These are phyloP conservation scores for Nelumbo lutea DNA, from an alignment of 164 flowering plant species.

Conservation along the genomic window DNA sequence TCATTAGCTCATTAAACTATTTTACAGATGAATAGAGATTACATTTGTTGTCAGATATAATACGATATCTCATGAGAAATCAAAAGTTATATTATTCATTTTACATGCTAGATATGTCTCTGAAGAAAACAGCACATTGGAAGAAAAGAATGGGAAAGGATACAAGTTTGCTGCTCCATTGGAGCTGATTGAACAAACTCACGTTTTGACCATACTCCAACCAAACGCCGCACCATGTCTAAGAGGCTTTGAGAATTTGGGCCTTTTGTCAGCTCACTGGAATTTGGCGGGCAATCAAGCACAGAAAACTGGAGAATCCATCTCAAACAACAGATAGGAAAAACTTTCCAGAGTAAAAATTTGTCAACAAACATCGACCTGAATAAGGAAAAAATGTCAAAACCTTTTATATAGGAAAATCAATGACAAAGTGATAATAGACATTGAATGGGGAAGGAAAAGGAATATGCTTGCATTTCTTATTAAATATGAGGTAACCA, in stretches of 20 bases:
- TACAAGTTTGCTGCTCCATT: constrained; percentile 93
- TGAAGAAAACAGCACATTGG: neutral
- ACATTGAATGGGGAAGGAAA: too few relatives aligned
- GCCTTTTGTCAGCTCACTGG: constrained; percentile 25
- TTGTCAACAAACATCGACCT: constrained; percentile 84
- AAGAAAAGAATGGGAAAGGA: constrained; percentile 38
- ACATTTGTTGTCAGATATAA: neutral
- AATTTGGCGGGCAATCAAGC: constrained; percentile 54
- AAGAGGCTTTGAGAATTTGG: constrained; percentile 24
- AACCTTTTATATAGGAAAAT: neutral
- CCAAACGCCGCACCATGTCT: constrained; percentile 52
- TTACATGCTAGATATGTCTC: neutral
- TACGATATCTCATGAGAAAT: neutral
- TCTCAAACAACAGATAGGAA: constrained; percentile 75
- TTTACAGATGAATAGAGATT: neutral
- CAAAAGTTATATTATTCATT: neutral
- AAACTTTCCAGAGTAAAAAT: constrained; percentile 89
- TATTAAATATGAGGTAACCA: neutral
- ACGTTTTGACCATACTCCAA: constrained; percentile 66
- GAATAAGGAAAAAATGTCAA: constrained; percentile 14
- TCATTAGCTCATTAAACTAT: too few relatives aligned
- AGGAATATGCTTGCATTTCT: neutral
- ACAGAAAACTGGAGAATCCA: constrained; percentile 91
- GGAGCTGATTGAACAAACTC: constrained; percentile 81
- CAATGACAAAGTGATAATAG: neutral